These are phyloP conservation scores for Ilyonectria robusta DNA, from an alignment of 2,329 filamentous ascomycete genomes.

Conservation along the genomic window DNA sequence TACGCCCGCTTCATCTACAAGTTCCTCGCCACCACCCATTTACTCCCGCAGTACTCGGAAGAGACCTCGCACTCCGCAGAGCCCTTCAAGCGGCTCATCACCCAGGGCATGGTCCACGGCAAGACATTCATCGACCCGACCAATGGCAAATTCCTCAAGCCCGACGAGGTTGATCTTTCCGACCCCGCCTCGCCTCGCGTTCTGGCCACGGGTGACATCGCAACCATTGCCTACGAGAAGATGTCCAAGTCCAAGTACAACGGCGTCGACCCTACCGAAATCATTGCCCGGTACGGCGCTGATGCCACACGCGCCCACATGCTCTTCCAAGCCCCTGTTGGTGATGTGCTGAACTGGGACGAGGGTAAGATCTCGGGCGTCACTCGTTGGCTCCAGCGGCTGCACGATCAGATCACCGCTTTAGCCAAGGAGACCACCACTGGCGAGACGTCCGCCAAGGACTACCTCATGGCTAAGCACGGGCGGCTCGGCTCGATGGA, in stretches of 20 bases:
- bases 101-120: slow-evolving; percentile 94
- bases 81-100: slow-evolving; percentile 86
- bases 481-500: slow-evolving; percentile 50
- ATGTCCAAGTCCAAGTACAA: slow-evolving; percentile 98
- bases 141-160: slow-evolving; percentile 82
- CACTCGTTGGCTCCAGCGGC: slow-evolving; percentile 81
- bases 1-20: slow-evolving; percentile 94
- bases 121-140: slow-evolving; percentile 83
- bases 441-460: slow-evolving; percentile 42
- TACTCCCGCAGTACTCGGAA: slow-evolving; percentile 59
- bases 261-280: slow-evolving; percentile 84
- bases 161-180: slow-evolving; percentile 78
- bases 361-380: slow-evolving; percentile 85
- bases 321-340: slow-evolving; percentile 88
- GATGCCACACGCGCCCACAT: slow-evolving; percentile 90
- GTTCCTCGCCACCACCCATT: slow-evolving; percentile 74
- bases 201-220: slow-evolving; percentile 69
- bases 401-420: slow-evolving; percentile 70
- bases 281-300: slow-evolving; percentile 82
- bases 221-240: slow-evolving; percentile 83
- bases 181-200: slow-evolving; percentile 71
- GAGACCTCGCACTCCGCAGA: slow-evolving; percentile 66
- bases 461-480: slow-evolving; percentile 56
- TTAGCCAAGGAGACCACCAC: slow-evolving; percentile 34
- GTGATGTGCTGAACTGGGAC: slow-evolving; percentile 90